Conservation (phyloP, 2,329 filamentous ascomycete species). For the Monilinia vaccinii-corymbosi region DNA sequence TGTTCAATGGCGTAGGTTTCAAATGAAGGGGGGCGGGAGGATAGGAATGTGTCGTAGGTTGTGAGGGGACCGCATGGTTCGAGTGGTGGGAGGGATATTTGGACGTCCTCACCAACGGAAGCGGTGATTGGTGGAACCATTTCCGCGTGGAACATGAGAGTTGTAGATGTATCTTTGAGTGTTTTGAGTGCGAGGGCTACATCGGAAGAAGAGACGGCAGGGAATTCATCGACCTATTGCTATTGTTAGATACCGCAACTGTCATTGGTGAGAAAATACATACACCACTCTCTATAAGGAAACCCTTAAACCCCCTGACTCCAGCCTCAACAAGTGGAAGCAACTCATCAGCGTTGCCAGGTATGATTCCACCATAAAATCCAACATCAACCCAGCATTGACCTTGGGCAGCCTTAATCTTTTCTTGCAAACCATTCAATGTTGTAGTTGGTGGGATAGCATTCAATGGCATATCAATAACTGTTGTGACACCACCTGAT, state of each 20-base stretch:
- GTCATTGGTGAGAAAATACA: constrained; percentile 30
- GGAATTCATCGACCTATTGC: constrained; percentile 81
- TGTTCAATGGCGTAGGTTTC: constrained; percentile 86
- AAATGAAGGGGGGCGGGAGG: constrained; percentile 79
- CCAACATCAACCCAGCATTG: constrained; percentile 99
- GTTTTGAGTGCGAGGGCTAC: constrained; percentile 72
- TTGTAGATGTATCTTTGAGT: constrained; percentile 73
- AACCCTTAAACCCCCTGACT: constrained; percentile 94
- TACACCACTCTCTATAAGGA: constrained; percentile 93
- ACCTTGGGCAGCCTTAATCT: constrained; percentile 71
- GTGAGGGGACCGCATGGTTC: constrained; percentile 63
- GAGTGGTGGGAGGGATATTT: constrained; percentile 58
- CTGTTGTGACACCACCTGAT: constrained; percentile 91
- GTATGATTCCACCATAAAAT: constrained; percentile 92
- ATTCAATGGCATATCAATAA: constrained; percentile 96
- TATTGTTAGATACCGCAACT: constrained; percentile 13
- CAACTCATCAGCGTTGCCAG: constrained; percentile 75
- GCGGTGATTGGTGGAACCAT: constrained; percentile 85
- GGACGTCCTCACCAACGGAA: constrained; percentile 70
- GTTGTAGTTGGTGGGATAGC: constrained; percentile 95
- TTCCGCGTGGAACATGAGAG: constrained; percentile 98
- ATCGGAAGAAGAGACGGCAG: constrained; percentile 73
- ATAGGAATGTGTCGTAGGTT: constrained; percentile 81
- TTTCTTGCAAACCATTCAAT: constrained; percentile 69
- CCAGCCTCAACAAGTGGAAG: constrained; percentile 74